Evolutionary conservation across 2,329 filamentous ascomycete species (phyloP).

Genomic region (Fusarium guadeloupense): DNA sequence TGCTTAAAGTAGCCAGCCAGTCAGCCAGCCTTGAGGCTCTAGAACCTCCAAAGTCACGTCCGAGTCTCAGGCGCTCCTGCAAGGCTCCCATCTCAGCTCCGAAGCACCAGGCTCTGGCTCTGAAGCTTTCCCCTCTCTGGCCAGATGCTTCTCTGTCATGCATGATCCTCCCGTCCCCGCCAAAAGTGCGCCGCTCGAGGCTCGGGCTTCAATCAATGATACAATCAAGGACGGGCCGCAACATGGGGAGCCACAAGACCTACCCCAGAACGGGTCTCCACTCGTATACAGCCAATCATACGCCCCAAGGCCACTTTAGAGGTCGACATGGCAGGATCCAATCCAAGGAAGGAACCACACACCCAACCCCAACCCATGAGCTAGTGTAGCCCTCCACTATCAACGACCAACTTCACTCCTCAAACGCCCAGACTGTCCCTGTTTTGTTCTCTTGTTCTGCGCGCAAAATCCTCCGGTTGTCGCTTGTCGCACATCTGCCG

Average conservation of each 20-base stretch:
- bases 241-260: slow-evolving; percentile 35
- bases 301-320: slow-evolving; percentile 32
- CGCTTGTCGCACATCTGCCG: slow-evolving; percentile 16
- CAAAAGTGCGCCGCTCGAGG: slow-evolving; percentile 13
- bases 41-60: slow-evolving; percentile 25
- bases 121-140: slow-evolving; percentile 17
- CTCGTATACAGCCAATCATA: slow-evolving; percentile 46
- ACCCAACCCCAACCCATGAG: slow-evolving; percentile 38
- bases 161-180: slow-evolving; percentile 37
- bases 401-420: slow-evolving; percentile 44
- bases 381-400: slow-evolving; percentile 41
- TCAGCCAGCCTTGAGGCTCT: slow-evolving; percentile 21
- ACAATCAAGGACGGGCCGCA: slow-evolving; percentile 30
- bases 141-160: slow-evolving; percentile 35
- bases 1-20: neutral
- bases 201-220: slow-evolving; percentile 21
- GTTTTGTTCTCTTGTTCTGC: slow-evolving; percentile 29
- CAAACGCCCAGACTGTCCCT: slow-evolving; percentile 35
- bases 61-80: slow-evolving; percentile 26
- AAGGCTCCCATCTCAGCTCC: slow-evolving; percentile 20
- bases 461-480: slow-evolving; percentile 24
- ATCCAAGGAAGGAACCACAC: slow-evolving; percentile 36
- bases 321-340: slow-evolving; percentile 27
- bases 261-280: slow-evolving; percentile 22
- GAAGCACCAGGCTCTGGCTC: slow-evolving; percentile 6